phyloP scores from a whole-genome alignment of 2,329 filamentous ascomycete species.

The Clarireedia paspali region DNA sequence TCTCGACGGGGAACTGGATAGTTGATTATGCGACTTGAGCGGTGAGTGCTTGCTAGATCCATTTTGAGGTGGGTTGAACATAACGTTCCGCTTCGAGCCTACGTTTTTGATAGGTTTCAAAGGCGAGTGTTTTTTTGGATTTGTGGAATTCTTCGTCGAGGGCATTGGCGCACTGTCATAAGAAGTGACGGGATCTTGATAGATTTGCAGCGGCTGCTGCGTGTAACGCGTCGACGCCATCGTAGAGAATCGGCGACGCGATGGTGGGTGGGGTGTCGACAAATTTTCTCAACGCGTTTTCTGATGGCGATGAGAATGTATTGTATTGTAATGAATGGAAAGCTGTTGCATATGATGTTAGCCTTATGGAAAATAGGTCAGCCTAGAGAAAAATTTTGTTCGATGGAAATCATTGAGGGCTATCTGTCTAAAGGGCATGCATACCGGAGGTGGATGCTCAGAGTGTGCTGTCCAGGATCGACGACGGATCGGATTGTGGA shows the following conservation, averaged over 20 bases:
- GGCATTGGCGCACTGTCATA: conserved; percentile 32
- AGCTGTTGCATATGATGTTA: conserved; percentile 19
- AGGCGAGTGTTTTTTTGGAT: conserved; percentile 28
- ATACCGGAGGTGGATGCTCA: conserved; percentile 22
- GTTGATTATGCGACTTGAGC: conserved; percentile 51
- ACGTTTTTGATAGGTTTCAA: conserved; percentile 34
- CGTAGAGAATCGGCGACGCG: conserved; percentile 22
- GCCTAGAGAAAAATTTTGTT: conserved; percentile 11
- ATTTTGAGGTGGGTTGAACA: conserved; percentile 54
- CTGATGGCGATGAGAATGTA: conserved; percentile 55
- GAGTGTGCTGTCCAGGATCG: conserved; percentile 24
- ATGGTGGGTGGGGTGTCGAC: conserved; percentile 1
- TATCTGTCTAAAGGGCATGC: conserved; percentile 20
- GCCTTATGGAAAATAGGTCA: conserved; percentile 13
- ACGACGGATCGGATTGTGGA: conserved; percentile 26
- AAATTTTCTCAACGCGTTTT: conserved; percentile 16
- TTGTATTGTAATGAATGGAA: conserved; percentile 33
- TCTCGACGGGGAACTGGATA: conserved; percentile 51
- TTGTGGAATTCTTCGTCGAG: conserved; percentile 18
- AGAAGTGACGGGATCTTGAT: conserved; percentile 44
- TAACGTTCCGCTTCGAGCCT: conserved; percentile 49
- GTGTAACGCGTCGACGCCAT: conserved; percentile 47
- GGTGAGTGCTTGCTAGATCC: conserved; percentile 55
- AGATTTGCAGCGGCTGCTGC: conserved; percentile 49
- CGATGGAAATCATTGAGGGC: conserved; percentile 12